These are phyloP conservation scores for Leccinum proximum DNA, from an alignment of 1,284 basidiomycete species.

Conservation along the genomic window DNA sequence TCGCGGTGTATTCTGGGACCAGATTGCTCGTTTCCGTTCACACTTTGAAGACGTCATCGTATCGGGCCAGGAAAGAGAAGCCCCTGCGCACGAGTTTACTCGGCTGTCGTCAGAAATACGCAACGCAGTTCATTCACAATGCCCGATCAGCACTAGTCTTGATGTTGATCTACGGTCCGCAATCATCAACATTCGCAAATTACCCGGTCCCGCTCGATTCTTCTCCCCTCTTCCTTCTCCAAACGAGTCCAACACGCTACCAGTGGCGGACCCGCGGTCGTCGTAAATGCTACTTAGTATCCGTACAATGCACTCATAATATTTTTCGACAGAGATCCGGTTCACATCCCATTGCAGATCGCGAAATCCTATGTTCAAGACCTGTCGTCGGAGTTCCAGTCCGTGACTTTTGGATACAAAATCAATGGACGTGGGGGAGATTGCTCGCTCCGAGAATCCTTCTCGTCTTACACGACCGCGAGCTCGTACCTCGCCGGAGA, in stretches of 20 bases:
- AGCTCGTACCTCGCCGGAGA: slow-evolving; percentile 64
- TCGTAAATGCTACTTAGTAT: not conserved
- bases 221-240: not conserved
- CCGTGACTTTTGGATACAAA: too few species aligned
- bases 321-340: not conserved
- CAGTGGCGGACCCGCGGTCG: not conserved
- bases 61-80: not conserved
- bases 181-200: not conserved
- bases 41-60: not conserved
- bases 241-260: not conserved
- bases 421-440: too few species aligned
- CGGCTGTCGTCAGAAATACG: not conserved
- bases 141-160: not conserved
- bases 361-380: not conserved
- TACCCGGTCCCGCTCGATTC: not conserved
- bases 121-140: not conserved
- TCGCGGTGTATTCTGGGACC: not conserved
- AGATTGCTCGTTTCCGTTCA: not conserved
- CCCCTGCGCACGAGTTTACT: not conserved
- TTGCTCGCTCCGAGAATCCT: too few species aligned
- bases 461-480: slow-evolving; percentile 42
- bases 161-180: not conserved
- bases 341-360: not conserved
- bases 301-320: not conserved
- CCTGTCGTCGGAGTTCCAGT: not conserved